These are phyloP conservation scores for Gossypium ekmanianum DNA, from an alignment of 345 rosid species.

Conservation along the genomic window DNA sequence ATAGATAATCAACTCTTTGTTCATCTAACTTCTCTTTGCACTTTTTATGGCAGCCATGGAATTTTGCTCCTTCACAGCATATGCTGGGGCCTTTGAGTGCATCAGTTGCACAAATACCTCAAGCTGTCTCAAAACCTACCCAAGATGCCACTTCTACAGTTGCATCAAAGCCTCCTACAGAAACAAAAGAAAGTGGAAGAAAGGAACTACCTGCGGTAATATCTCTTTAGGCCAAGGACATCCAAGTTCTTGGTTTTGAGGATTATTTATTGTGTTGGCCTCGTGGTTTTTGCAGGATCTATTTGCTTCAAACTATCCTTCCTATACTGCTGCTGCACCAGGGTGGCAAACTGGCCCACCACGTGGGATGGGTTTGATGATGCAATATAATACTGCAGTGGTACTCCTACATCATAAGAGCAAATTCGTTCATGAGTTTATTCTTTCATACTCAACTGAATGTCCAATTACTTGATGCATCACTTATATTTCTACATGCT, in stretches of 20 bases:
- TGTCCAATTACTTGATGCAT: slow-evolving; percentile 2
- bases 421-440: slow-evolving; percentile 1
- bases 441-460: neutral
- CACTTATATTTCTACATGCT: slow-evolving; percentile 10
- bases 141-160: slow-evolving; percentile 32
- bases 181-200: slow-evolving; percentile 55
- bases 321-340: slow-evolving; percentile 46
- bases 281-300: slow-evolving; percentile 56
- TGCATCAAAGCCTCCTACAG: slow-evolving; percentile 35
- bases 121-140: slow-evolving; percentile 24
- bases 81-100: slow-evolving; percentile 36
- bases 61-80: slow-evolving; percentile 33
- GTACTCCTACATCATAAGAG: slow-evolving; percentile 32
- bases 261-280: neutral
- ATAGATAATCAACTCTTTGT: slow-evolving; percentile 1
- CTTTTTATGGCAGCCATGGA: slow-evolving; percentile 53
- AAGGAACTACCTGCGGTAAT: slow-evolving; percentile 76
- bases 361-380: slow-evolving; percentile 50
- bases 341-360: slow-evolving; percentile 81
- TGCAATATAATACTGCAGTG: slow-evolving; percentile 60
- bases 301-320: slow-evolving; percentile 54
- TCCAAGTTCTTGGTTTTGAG: neutral
- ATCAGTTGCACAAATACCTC: slow-evolving; percentile 44
- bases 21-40: slow-evolving; percentile 14
- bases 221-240: neutral